phyloP scores from a whole-genome alignment of 139 green algal species.

The Chlorella sp. region DNA sequence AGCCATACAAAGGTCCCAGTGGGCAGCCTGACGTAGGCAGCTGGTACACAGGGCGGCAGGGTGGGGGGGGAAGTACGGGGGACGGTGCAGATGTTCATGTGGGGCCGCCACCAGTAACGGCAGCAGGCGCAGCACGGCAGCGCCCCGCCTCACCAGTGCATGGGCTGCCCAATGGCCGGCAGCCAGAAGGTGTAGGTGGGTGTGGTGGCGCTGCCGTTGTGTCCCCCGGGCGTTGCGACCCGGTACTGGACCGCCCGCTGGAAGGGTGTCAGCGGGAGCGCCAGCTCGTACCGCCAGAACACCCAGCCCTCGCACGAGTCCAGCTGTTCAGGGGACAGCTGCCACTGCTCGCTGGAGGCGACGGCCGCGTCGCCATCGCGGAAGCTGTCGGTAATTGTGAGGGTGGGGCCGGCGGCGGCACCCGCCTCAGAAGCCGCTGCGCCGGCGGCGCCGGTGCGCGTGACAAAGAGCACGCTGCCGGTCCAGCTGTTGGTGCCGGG shows the following conservation, averaged over 20 bases:
- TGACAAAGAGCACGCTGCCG: background rate
- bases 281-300: conserved; percentile 63
- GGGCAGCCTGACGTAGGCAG: background rate
- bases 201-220: background rate
- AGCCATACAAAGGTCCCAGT: background rate
- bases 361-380: background rate
- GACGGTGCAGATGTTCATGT: background rate
- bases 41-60: background rate
- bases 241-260: background rate
- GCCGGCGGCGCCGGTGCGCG: background rate
- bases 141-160: conserved; percentile 43
- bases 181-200: conserved; percentile 52
- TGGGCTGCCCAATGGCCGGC: conserved; percentile 44
- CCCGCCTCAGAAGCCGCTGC: background rate
- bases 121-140: background rate
- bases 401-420: background rate
- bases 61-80: background rate
- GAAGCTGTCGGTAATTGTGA: background rate
- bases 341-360: background rate
- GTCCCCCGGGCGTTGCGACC: background rate
- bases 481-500: background rate
- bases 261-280: conserved; percentile 28
- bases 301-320: conserved; percentile 9
- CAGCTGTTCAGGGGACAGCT: conserved; percentile 1
- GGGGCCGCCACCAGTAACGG: background rate